Evolutionary conservation across 768 basidiomycete genomes (phyloP), one percentile per base, ranked within the genome.

Genomic region (Scleroderma bovista): DNA sequence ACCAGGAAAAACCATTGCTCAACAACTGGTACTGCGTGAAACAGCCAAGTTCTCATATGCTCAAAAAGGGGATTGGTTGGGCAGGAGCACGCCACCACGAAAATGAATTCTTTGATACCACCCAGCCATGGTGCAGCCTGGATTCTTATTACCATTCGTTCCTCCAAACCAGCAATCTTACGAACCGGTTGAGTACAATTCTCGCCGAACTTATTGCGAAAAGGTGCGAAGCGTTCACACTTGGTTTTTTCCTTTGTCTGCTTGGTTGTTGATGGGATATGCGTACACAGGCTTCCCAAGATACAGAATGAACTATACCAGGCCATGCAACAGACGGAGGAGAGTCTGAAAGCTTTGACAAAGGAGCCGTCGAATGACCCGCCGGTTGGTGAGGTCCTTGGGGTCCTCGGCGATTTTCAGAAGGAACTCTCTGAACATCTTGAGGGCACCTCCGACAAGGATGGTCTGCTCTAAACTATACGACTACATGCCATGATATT

Each of bases 161-260:
- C 46, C 62, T 88, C 1, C 69, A 83, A 2, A 88, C 86, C 0
- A 53, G 50, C 20, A 79, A 76, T 45, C 69, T 88, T 1, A 78
- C 80, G 0, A 75, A 76, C 17, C 68, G 77, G 6, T 62, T 89
- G 37, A 85, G 86, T 50, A 54, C 63, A 0, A 75, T 86, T 7
- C 60, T 91, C 0, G 84, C 84, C 0, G 78, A 82, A 26, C 64
- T 86, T 2, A 84, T 88, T 33, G 65, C 75, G 0, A 80, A 79
- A 53, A 68, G 81, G 87, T 84, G 44, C 2, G 69, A 62, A n/a
- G n/a, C n/a, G n/a, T n/a, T n/a, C 17, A 23, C 11, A 9, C n/a
- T n/a, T n/a, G n/a, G n/a, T n/a, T n/a, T n/a, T 19, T 40, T 17
- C 13, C 39, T 3, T 31, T 23, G 13, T 6, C 13, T 47, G 31